Evolutionary conservation across 805 yeast genomes (phyloP).

Genomic region (Suhomyces tanzawaensis): DNA sequence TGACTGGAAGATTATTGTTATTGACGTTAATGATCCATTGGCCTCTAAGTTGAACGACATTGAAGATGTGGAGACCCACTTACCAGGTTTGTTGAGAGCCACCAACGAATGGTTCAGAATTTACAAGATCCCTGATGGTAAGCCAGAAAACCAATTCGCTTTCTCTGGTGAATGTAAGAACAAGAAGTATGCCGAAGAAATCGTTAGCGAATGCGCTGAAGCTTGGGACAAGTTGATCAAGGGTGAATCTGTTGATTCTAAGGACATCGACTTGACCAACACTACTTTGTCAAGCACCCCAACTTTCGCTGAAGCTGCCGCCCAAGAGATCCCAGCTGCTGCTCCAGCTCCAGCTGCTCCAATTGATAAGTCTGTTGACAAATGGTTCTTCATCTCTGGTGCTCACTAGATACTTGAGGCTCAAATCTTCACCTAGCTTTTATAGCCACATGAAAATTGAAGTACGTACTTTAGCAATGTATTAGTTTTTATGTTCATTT

Average conservation of each 20-base stretch:
- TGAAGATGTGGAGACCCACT: conserved; percentile 60
- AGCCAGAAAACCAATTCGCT: conserved; percentile 72
- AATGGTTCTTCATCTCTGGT: conserved; percentile 97
- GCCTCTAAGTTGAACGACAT: conserved; percentile 59
- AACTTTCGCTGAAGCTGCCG: conserved; percentile 44
- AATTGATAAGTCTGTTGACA: conserved; percentile 93
- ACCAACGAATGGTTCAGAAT: conserved; percentile 79
- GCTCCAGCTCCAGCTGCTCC: conserved; percentile 80
- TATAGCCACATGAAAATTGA: no score
- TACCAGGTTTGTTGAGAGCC: conserved; percentile 70
- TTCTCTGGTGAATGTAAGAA: conserved; percentile 66
- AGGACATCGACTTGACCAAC: conserved; percentile 73
- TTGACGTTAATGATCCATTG: conserved; percentile 64
- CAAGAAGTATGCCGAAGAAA: conserved; percentile 54
- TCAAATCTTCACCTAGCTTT: no score
- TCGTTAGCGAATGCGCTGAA: conserved; percentile 61
- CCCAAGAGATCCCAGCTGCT: conserved; percentile 64
- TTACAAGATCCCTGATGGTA: conserved; percentile 76
- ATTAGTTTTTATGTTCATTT: no score
- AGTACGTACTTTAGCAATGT: no score
- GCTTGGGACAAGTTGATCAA: conserved; percentile 64
- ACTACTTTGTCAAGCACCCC: conserved; percentile 63
- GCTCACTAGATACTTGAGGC: conserved; percentile 49
- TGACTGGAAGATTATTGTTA: conserved; percentile 87
- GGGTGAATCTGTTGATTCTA: conserved; percentile 39